Conservation (phyloP, 202 grass and related monocot genomes). For the Dendrocalamus latiflorus region DNA sequence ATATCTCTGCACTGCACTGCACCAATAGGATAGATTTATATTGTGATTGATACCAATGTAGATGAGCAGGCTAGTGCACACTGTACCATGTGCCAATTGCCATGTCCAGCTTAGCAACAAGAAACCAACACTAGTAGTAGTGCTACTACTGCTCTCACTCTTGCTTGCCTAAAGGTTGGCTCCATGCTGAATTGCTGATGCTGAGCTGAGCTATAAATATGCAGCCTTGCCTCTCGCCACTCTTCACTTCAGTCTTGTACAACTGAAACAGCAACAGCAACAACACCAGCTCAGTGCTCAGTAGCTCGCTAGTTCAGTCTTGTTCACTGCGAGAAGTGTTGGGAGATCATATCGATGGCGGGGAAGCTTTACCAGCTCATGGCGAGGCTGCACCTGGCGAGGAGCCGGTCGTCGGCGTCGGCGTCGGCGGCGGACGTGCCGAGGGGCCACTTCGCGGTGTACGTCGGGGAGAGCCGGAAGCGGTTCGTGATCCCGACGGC, state of each 20-base stretch:
- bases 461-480: slow-evolving; percentile 49
- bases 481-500: slow-evolving; percentile 52
- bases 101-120: slow-evolving; percentile 13
- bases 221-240: not conserved
- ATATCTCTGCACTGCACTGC: not conserved
- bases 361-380: slow-evolving; percentile 46
- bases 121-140: slow-evolving; percentile 1
- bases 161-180: not conserved
- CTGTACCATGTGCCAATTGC: slow-evolving; percentile 22
- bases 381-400: slow-evolving; percentile 34
- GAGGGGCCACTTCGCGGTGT: slow-evolving; percentile 49
- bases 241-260: not conserved
- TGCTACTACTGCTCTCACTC: not conserved
- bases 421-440: slow-evolving; percentile 25
- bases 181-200: not conserved
- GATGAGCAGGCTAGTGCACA: not conserved
- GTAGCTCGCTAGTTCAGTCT: not conserved
- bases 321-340: not conserved
- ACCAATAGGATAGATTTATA: not conserved
- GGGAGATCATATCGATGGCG: slow-evolving; percentile 9
- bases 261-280: not conserved
- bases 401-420: not conserved
- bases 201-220: slow-evolving; percentile 28
- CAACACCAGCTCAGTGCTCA: not conserved
- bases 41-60: not conserved